Evolutionary conservation across 208 protist species (phyloP), one percentile per base, ranked within the genome.

Genomic region (Hexamita inflata): DNA sequence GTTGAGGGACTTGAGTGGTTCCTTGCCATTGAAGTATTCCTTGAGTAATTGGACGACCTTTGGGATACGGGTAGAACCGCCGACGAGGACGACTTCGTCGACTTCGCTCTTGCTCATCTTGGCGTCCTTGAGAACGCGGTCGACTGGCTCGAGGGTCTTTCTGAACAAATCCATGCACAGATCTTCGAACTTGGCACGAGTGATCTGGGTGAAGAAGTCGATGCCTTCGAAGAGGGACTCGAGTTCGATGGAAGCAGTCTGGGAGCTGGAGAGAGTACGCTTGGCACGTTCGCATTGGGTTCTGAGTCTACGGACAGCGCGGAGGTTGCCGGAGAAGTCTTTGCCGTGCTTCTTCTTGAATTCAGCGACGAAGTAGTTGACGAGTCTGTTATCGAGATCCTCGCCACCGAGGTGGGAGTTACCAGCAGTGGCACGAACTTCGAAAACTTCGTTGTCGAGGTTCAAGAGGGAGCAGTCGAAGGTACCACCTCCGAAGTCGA

Each of bases 331-430:
- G 24, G 0, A 32, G 59, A 66, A n/a, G 42, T 76, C 58, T 28
- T 60, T 49, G 39, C 32, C 32, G 35, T 76, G 1, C n/a, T 76
- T 58, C 57, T 60, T 32, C 15, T 49, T 73, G n/a, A 59, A 74
- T 26, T 42, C 49, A 28, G 68, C n/a, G 1, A 80, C 13, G 42
- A 76, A 59, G 30, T 68, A 42, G 9, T 81, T 41, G 11, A 49
- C 11, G 30, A 81, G 1, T 2, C 61, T 29, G 0, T 74, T 19
- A 75, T 82, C 77, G 73, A 82, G 82, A 61, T 82, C 96, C 88
- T 98, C 94, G 73, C 95, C 96, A 75, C 96, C 96, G 41, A 99
- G 86, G 81, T 98, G 95, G 41, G 95, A 98, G 86, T 99, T 93
- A 76, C 96, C 96, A 65, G 88, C 88, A 61, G 95, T 99, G 35